phyloP scores from a whole-genome alignment of 495 filamentous ascomycete species.

The Podospora conica region DNA sequence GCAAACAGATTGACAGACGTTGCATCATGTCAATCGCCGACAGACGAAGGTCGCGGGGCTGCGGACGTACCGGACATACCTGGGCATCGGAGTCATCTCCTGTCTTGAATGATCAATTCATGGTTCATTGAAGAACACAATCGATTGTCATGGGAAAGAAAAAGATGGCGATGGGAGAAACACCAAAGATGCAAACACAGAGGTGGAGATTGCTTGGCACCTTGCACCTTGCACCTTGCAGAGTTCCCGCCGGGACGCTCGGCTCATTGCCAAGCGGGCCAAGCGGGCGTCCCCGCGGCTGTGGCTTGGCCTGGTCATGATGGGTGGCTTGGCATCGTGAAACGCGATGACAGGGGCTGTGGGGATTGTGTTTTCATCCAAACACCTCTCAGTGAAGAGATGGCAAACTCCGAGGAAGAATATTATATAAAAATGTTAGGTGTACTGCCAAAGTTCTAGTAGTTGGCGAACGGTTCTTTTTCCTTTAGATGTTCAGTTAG shows the following conservation, averaged over 20 bases:
- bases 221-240: not conserved
- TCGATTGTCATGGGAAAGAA: not conserved
- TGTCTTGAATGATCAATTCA: too few relatives aligned
- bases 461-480: too few relatives aligned
- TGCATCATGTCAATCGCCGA: not conserved
- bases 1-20: not conserved
- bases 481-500: too few relatives aligned
- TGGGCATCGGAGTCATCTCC: too few relatives aligned
- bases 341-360: too few relatives aligned
- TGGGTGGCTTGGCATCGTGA: not conserved
- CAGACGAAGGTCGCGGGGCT: not conserved
- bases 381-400: too few relatives aligned
- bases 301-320: not conserved
- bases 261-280: not conserved
- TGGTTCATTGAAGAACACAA: not conserved
- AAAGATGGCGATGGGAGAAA: not conserved
- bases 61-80: not conserved
- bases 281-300: too few relatives aligned
- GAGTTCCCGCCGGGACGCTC: not conserved
- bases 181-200: not conserved
- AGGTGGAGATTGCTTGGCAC: not conserved
- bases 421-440: too few relatives aligned
- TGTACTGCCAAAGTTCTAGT: too few relatives aligned
- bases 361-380: too few relatives aligned
- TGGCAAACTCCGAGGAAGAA: too few relatives aligned